Conservation (phyloP, 169 alveolate genomes). For the Plasmodium billcollinsi region DNA sequence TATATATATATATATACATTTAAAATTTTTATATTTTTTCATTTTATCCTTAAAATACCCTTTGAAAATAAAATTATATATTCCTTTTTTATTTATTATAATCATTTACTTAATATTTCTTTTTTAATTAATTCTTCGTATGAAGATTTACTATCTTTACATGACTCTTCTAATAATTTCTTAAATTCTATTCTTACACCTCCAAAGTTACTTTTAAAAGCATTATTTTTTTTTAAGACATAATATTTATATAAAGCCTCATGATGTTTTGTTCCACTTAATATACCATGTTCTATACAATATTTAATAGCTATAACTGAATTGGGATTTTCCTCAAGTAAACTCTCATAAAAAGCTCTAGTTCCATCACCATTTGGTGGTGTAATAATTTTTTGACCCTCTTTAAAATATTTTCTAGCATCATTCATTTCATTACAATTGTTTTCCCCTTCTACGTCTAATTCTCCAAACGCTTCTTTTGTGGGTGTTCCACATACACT, state of each 20-base stretch:
- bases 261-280: constrained; percentile 82
- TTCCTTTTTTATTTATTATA: not conserved
- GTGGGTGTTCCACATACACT: constrained; percentile 40
- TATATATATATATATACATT: constrained; percentile 1
- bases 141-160: constrained; percentile 16
- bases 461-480: constrained; percentile 21
- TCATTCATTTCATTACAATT: constrained; percentile 80
- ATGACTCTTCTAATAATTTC: constrained; percentile 38
- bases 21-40: not conserved
- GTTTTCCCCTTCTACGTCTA: constrained; percentile 74
- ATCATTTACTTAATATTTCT: constrained; percentile 24
- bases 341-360: constrained; percentile 92
- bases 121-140: constrained; percentile 45
- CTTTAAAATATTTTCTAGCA: constrained; percentile 85
- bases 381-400: constrained; percentile 91
- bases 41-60: not conserved
- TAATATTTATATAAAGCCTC: constrained; percentile 50
- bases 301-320: constrained; percentile 90
- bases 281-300: constrained; percentile 85
- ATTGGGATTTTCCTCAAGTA: constrained; percentile 91
- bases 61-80: too few relatives aligned
- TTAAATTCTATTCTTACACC: constrained; percentile 32
- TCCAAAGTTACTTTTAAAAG: constrained; percentile 70
- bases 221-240: constrained; percentile 56
- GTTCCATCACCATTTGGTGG: constrained; percentile 96